These are phyloP conservation scores for Acer yangbiense DNA, from an alignment of 345 rosid species.

Conservation along the genomic window DNA sequence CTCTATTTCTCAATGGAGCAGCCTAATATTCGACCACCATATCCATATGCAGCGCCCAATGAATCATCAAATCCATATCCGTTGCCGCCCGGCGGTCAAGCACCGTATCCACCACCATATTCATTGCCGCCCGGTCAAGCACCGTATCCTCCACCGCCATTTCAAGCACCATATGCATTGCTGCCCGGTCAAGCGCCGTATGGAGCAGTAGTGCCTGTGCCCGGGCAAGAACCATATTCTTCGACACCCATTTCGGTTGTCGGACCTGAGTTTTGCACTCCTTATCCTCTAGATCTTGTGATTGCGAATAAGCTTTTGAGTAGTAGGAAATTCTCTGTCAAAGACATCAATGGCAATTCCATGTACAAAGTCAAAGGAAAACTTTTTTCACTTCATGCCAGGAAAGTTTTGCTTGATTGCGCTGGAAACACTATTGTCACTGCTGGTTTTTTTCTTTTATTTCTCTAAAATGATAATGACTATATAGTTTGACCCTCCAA, in stretches of 20 bases:
- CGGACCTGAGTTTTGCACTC: conserved; percentile 22
- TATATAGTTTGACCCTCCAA: too few species aligned
- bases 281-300: conserved; percentile 30
- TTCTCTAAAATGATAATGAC: too few species aligned
- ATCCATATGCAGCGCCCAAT: too few species aligned
- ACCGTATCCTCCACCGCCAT: background rate
- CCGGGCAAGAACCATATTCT: background rate
- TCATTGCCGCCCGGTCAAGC: too few species aligned
- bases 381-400: conserved; percentile 16
- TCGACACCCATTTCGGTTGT: conserved; percentile 14
- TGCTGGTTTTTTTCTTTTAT: too few species aligned
- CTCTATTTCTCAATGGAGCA: too few species aligned
- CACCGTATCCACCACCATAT: too few species aligned
- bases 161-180: background rate
- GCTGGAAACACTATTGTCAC: conserved; percentile 24
- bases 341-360: conserved; percentile 22
- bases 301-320: conserved; percentile 23
- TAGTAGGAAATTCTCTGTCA: conserved; percentile 24
- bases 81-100: too few species aligned
- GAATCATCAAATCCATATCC: too few species aligned
- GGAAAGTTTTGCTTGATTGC: conserved; percentile 22
- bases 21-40: too few species aligned
- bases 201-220: background rate
- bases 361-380: conserved; percentile 32
- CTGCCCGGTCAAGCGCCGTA: background rate